phyloP scores from a whole-genome alignment of 78 protist genomes.

The Creolimax fragrantissima region DNA sequence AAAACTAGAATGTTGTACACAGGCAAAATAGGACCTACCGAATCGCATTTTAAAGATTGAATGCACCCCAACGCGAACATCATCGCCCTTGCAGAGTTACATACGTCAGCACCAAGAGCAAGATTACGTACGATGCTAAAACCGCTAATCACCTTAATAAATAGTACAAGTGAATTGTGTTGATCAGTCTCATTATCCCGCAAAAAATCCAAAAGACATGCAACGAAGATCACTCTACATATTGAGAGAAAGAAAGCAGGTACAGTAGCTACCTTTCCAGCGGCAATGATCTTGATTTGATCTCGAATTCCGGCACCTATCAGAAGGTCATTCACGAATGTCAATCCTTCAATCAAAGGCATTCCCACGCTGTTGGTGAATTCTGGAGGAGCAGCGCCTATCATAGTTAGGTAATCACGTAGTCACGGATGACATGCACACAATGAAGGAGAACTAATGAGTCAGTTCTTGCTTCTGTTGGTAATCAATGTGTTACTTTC shows the following conservation, averaged over 20 bases:
- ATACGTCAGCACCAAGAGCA: neutral
- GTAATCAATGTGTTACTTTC: no score
- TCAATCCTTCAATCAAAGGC: conserved; percentile 13
- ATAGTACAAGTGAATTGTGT: no score
- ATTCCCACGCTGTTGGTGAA: conserved; percentile 15
- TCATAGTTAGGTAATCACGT: neutral
- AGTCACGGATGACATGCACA: neutral
- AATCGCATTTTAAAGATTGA: conserved; percentile 4
- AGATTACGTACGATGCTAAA: neutral
- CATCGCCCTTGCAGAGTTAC: conserved; percentile 4
- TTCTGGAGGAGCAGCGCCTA: conserved; percentile 7
- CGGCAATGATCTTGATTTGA: neutral
- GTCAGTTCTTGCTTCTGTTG: no score
- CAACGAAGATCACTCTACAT: no score
- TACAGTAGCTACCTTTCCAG: conserved; percentile 2
- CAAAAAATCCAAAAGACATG: no score
- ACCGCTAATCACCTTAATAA: neutral
- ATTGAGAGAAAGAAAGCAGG: no score
- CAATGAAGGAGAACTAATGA: no score
- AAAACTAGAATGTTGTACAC: no score
- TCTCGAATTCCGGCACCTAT: conserved; percentile 8
- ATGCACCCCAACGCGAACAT: conserved; percentile 13
- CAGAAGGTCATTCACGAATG: neutral
- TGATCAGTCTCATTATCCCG: no score
- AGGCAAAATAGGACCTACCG: neutral